Conservation (phyloP, 768 basidiomycete species). For the Tulasnella sp. region DNA sequence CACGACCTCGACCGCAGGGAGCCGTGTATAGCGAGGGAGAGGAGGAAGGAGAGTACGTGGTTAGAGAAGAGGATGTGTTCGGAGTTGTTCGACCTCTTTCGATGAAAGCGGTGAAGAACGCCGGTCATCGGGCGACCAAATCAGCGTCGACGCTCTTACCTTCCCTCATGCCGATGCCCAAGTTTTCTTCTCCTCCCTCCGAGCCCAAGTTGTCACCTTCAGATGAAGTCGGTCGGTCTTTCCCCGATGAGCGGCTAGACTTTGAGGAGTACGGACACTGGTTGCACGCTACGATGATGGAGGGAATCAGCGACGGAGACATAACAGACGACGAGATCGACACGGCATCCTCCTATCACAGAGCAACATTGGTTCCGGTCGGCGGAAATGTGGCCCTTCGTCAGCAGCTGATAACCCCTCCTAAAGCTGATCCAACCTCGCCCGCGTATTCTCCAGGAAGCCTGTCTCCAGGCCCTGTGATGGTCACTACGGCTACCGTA, state of each 20-base stretch:
- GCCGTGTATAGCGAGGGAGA: neutral
- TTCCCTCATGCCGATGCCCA: neutral
- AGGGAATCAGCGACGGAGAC: neutral
- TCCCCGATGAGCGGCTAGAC: neutral
- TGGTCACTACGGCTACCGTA: neutral
- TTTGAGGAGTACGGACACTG: slow-evolving; percentile 1
- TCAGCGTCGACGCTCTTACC: neutral
- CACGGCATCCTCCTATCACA: neutral
- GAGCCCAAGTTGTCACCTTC: neutral
- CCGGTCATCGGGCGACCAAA: neutral
- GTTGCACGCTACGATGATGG: neutral
- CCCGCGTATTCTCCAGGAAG: neutral
- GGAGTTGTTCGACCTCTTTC: neutral
- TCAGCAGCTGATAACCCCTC: neutral
- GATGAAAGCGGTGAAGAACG: neutral
- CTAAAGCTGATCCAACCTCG: neutral
- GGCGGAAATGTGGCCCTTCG: neutral
- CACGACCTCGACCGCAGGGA: neutral
- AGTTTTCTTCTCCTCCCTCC: neutral
- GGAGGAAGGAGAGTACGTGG: neutral
- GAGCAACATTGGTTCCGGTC: neutral
- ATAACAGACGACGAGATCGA: neutral
- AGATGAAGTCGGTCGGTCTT: neutral
- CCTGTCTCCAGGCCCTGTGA: neutral
- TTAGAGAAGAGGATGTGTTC: neutral